phyloP scores from a whole-genome alignment of 805 yeast genomes.

The Lipomyces kockii region DNA sequence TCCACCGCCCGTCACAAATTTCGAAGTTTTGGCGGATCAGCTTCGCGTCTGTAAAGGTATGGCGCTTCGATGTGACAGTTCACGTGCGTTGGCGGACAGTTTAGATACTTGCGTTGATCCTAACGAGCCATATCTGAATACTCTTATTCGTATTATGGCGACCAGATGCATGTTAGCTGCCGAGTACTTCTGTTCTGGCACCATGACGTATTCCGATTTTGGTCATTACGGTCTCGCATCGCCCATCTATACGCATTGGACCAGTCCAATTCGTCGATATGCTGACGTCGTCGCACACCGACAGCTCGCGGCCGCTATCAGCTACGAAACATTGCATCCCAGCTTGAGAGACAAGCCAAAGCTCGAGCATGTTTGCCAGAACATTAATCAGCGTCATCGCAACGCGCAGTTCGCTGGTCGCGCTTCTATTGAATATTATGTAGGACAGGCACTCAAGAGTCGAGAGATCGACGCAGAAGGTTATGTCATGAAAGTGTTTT shows the following conservation, averaged over 20 bases:
- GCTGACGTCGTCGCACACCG: conserved; percentile 98
- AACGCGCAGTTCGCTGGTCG: conserved; percentile 99
- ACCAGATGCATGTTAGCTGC: conserved; percentile 99
- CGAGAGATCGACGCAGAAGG: conserved; percentile 84
- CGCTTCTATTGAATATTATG: conserved; percentile 96
- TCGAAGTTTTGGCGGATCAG: conserved; percentile 88
- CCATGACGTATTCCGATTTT: conserved; percentile 86
- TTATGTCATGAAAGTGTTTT: conserved; percentile 86
- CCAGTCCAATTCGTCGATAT: conserved; percentile 96
- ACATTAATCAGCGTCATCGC: conserved; percentile 91
- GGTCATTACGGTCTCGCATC: conserved; percentile 97
- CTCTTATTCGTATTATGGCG: conserved; percentile 92
- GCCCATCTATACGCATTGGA: conserved; percentile 96
- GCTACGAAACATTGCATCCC: conserved; percentile 80
- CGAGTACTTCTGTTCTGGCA: conserved; percentile 92
- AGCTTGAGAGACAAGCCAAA: conserved; percentile 85
- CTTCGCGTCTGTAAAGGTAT: conserved; percentile 77
- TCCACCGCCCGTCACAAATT: conserved; percentile 94
- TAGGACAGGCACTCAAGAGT: conserved; percentile 94
- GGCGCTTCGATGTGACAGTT: conserved; percentile 77
- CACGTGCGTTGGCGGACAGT: conserved; percentile 91
- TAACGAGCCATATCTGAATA: conserved; percentile 87
- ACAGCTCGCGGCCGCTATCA: conserved; percentile 97
- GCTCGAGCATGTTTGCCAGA: conserved; percentile 86
- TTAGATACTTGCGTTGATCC: conserved; percentile 85